A percentile compares a stretch with the other conserved stretches of the same genome.
Conservation (phyloP, 257 asterid species). For the Solanum verrucosum region DNA sequence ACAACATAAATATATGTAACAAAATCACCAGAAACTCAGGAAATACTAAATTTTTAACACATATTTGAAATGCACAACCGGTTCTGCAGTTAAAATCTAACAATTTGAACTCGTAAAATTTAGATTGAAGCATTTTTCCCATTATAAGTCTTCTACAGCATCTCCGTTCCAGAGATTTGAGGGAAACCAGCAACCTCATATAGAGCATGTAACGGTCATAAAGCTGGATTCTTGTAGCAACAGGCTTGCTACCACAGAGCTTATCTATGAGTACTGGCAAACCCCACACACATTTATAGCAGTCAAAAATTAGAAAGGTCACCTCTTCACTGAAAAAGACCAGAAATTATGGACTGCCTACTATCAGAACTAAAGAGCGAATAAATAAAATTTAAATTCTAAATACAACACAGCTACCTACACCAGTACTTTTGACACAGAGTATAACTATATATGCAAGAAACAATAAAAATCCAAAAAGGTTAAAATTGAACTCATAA, state of each 20-base stretch:
- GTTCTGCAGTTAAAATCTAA: neutral
- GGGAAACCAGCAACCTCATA: constrained; percentile 59
- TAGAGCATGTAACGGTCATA: constrained; percentile 77
- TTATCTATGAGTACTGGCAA: constrained; percentile 72
- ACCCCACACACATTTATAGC: constrained; percentile 66
- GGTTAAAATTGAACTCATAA: neutral
- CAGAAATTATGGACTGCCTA: constrained; percentile 43
- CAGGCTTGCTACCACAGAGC: constrained; percentile 59
- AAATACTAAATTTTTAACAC: neutral
- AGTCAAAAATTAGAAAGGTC: constrained; percentile 64
- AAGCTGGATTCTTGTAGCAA: constrained; percentile 81
- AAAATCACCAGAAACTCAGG: neutral
- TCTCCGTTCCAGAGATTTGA: constrained; percentile 77
- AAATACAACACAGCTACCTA: neutral
- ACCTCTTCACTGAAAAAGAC: constrained; percentile 74
- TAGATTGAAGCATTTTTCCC: constrained; percentile 41
- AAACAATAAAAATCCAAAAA: neutral
- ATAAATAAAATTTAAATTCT: neutral
- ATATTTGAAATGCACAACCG: neutral
- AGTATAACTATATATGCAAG: neutral
- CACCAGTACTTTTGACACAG: neutral
- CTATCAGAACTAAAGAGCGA: constrained; percentile 27
- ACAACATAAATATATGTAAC: neutral
- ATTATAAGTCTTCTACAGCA: constrained; percentile 77
- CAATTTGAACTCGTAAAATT: neutral